Evolutionary conservation across 805 yeast species (phyloP), one percentile per base, ranked within the genome.

Genomic region (Tetrapisispora pingtungensis): DNA sequence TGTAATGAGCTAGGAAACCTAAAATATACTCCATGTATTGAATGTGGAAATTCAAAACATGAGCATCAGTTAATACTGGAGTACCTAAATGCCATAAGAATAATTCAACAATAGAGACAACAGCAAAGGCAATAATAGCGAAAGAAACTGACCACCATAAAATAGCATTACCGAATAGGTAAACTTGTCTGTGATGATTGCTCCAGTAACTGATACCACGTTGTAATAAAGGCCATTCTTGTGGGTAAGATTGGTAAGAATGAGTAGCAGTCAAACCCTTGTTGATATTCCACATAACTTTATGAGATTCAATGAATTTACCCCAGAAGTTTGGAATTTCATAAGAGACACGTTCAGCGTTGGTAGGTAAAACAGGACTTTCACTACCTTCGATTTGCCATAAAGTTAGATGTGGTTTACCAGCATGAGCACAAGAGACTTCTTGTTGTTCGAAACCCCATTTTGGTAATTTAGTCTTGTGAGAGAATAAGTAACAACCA

Each of bases 391-490:
- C 95, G 55, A 84, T 67, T 64, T 81, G 80, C 90, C 90, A 84
- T 51, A 75, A 68, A 34, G 81, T 70, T 55, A 80, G 72, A 18
- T 73, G 69, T 48, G 76, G 67, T 43, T 72, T 69, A 63, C 90
- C 93, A 53, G 79, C 83, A 24, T 74, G 64, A 33, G 94, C 88
- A 67, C 89, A 75, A 4, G 90, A 77, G 42, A 84, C 93, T 68
- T 84, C 95, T 62, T 81, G 89, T 64, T 84, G 95, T 49, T 79
- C 82, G 53, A 78, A 81, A 1, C 84, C 94, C 86, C 89, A 81
- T 42, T 75, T 76, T 50, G 93, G 93, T 57, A 84, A 71, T 59
- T 80, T 81, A 10, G 74, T 75, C 45, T 75, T 80, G 53, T 78
- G 82, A 19, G 93, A 80, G 62, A 83, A 84, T 55, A 84, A 67